Base-by-base conservation (phyloP, 108 stramenopile species). In the Fistulifera solaris region DNA sequence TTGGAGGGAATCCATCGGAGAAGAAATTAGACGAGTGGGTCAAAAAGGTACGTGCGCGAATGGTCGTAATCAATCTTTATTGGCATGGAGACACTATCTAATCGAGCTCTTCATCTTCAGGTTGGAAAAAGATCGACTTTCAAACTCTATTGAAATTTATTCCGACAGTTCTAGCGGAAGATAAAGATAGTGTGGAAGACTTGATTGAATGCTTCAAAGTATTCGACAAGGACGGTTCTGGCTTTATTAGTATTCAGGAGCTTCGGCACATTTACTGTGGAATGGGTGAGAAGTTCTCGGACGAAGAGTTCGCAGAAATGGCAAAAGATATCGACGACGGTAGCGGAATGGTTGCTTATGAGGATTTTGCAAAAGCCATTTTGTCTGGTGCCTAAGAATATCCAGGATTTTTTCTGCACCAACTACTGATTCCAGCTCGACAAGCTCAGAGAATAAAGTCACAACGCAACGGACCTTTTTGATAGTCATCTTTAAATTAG, bases 201-300 rank as follows among this genome's bases (percentile, higher is more conserved):
- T 11, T 45, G 19, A 45, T 45, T 17, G 44, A 45, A 21, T 45
- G 44, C 44, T 45, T 45, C 21, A 4, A 11, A 4, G 21, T 45
- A 6, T 45, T 45, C 11, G 44, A 45, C 11, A 45, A 45, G 44
- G 44, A 45, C 44, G 50, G 50, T 17, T 4, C 5, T 22, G 50
- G 50, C 7, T 23, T 26, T 21, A 51, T 51, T 22, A 26, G 24
- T 5, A 51, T 27, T 5, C 24, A 23, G 25, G 50, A 51, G 24
- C 50, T 51, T 21, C 16, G 21, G 44, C 16, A 45, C 21, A 45
- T 45, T 45, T 45, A 19, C 6, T 19, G 19, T 21, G 21, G 21
- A 19, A 17, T 45, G 16, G 44, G 44, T 19, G 44, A 45, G 11
- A 45, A 45, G 44, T 45, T 45, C 11, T 45, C 44, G 44, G 19